Conservation (phyloP, 2,329 filamentous ascomycete species). For the Lachnellula suecica region DNA sequence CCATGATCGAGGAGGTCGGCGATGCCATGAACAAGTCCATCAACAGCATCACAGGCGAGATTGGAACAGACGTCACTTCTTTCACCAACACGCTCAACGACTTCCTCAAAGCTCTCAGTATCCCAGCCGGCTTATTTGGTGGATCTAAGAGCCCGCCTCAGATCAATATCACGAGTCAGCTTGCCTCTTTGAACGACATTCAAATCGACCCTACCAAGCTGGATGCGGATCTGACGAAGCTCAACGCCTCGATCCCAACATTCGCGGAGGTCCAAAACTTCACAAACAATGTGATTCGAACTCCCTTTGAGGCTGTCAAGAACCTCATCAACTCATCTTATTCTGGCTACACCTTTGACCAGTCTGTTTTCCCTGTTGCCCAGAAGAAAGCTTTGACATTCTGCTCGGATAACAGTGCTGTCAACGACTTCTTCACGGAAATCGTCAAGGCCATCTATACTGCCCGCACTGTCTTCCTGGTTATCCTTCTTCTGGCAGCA, state of each 20-base stretch:
- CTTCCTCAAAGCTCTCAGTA: conserved; percentile 55
- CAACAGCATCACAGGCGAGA: conserved; percentile 42
- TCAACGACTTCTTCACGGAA: conserved; percentile 79
- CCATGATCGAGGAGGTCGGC: conserved; percentile 59
- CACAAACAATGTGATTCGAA: conserved; percentile 69
- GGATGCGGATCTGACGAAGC: conserved; percentile 64
- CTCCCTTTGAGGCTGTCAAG: conserved; percentile 81
- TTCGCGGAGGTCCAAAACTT: conserved; percentile 84
- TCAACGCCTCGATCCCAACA: conserved; percentile 78
- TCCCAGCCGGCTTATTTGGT: conserved; percentile 46
- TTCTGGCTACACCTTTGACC: conserved; percentile 74
- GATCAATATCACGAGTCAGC: conserved; percentile 64
- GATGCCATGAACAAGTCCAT: conserved; percentile 59
- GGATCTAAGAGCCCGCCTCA: conserved; percentile 42
- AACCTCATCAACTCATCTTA: conserved; percentile 69
- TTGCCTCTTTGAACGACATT: conserved; percentile 68
- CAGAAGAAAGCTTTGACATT: conserved; percentile 81
- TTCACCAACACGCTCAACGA: conserved; percentile 57
- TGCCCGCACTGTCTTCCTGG: conserved; percentile 74
- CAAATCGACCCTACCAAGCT: conserved; percentile 66
- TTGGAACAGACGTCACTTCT: conserved; percentile 47
- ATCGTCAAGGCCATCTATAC: conserved; percentile 65
- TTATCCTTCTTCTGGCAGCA: conserved; percentile 70
- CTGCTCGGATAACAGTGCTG: conserved; percentile 80
- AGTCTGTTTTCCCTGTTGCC: conserved; percentile 76